Evolutionary conservation across 768 basidiomycete genomes (phyloP).

Genomic region (Termitomyces sp.): DNA sequence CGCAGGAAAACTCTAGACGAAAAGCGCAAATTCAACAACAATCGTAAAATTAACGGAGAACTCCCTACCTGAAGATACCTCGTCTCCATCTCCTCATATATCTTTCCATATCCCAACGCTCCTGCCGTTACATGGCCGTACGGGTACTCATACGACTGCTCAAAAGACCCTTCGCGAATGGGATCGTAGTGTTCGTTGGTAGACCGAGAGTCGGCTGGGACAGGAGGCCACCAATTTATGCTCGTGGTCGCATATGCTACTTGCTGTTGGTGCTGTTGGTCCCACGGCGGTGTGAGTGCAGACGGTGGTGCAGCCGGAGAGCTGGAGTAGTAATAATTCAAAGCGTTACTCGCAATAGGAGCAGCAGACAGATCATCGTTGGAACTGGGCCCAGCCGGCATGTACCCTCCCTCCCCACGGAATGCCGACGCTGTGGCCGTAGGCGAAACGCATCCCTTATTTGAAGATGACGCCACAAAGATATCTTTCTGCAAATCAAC

Average conservation of each 20-base stretch:
- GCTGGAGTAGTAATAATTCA: not conserved
- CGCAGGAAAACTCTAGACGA: not conserved
- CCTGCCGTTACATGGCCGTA: not conserved
- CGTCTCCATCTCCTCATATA: not conserved
- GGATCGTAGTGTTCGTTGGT: not conserved
- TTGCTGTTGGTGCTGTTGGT: not conserved
- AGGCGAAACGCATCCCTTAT: not conserved
- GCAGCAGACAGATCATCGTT: not conserved
- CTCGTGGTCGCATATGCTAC: not conserved
- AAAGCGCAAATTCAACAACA: not conserved
- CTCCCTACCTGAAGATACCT: not conserved
- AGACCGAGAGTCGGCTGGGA: not conserved
- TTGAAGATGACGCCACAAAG: not conserved
- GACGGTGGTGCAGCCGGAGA: not conserved
- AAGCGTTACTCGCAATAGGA: not conserved
- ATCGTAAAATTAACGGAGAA: not conserved
- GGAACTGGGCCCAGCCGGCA: not conserved
- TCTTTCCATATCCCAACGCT: not conserved
- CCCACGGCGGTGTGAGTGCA: not conserved
- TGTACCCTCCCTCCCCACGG: not conserved
- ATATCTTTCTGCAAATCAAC: not conserved
- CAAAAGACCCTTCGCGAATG: not conserved
- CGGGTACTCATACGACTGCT: not conserved
- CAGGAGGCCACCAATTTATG: not conserved
- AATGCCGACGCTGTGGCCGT: not conserved